These are phyloP conservation scores for Artemisia argyi DNA, from an alignment of 129 eudicot species.

Conservation along the genomic window DNA sequence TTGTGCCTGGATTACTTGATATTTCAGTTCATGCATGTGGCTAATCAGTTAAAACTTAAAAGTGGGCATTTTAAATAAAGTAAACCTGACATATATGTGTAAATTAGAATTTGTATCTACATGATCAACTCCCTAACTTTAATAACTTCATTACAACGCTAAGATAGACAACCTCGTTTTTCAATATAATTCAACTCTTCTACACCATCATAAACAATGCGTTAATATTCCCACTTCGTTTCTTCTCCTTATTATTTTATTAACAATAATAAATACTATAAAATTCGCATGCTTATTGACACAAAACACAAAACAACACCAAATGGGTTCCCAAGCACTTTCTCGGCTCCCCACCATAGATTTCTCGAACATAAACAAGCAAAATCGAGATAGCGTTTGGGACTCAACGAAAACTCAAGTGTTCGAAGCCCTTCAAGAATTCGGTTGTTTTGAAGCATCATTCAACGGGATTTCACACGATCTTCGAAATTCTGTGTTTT, in stretches of 20 bases:
- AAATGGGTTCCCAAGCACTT: constrained; percentile 49
- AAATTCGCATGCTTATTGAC: constrained; percentile 15
- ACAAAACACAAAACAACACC: constrained; percentile 20
- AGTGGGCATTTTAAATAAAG: too few relatives aligned
- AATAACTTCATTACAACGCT: not conserved
- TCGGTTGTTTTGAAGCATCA: constrained; percentile 60
- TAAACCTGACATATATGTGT: too few relatives aligned
- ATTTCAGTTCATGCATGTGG: too few relatives aligned
- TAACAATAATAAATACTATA: not conserved
- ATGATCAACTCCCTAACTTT: too few relatives aligned
- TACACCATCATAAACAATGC: constrained; percentile 9
- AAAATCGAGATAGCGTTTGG: constrained; percentile 46
- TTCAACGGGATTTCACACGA: constrained; percentile 33
- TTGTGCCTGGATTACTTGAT: too few relatives aligned
- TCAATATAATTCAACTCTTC: constrained; percentile 12
- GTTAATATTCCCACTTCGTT: constrained; percentile 26
- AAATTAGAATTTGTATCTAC: too few relatives aligned
- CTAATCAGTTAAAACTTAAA: too few relatives aligned
- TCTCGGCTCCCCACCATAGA: constrained; percentile 44
- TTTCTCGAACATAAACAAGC: constrained; percentile 33
- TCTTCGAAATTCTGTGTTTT: constrained; percentile 31
- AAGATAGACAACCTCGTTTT: not conserved
- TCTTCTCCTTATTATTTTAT: constrained; percentile 24
- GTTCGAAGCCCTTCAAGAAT: constrained; percentile 45
- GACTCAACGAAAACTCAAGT: constrained; percentile 44